Percentiles rank a stretch among this genome's conserved stretches.
phyloP scores from a whole-genome alignment of 495 filamentous ascomycete genomes.

The Zalerion maritima region DNA sequence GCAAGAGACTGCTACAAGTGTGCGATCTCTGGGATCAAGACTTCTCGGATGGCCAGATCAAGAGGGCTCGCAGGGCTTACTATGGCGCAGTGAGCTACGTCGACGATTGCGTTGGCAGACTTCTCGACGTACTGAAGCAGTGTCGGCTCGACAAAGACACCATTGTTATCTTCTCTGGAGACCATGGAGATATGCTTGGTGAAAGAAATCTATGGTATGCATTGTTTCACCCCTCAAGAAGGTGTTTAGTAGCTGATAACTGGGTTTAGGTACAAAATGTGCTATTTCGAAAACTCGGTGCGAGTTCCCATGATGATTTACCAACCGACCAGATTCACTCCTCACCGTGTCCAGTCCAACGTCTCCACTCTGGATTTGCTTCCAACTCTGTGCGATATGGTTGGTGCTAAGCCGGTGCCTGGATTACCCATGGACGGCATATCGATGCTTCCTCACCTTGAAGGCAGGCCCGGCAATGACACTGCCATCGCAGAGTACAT shows the following conservation, averaged over 20 bases:
- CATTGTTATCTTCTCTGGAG: constrained; percentile 73
- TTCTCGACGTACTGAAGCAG: constrained; percentile 55
- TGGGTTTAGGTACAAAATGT: constrained; percentile 65
- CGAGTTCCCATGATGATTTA: constrained; percentile 71
- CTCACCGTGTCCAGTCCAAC: constrained; percentile 56
- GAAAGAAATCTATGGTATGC: constrained; percentile 65
- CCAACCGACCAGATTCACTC: constrained; percentile 48
- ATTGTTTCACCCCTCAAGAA: not conserved
- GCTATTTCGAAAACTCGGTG: constrained; percentile 70
- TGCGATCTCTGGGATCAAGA: constrained; percentile 66
- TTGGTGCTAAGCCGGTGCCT: constrained; percentile 44
- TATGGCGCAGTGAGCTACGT: constrained; percentile 83
- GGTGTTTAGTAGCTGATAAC: constrained; percentile 1
- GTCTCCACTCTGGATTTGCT: constrained; percentile 79
- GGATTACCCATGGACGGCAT: constrained; percentile 63
- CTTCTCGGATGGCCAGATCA: constrained; percentile 65
- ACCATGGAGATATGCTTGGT: constrained; percentile 88
- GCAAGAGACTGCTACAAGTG: constrained; percentile 62
- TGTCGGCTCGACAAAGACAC: constrained; percentile 68
- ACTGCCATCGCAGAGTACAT: constrained; percentile 81
- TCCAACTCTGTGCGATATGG: constrained; percentile 71
- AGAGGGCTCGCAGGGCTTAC: constrained; percentile 66
- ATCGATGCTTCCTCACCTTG: constrained; percentile 56
- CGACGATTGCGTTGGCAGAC: constrained; percentile 70
- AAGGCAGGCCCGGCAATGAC: constrained; percentile 46